Evolutionary conservation across 805 yeast species (phyloP).

Genomic region (Yamadazyma sp.): DNA sequence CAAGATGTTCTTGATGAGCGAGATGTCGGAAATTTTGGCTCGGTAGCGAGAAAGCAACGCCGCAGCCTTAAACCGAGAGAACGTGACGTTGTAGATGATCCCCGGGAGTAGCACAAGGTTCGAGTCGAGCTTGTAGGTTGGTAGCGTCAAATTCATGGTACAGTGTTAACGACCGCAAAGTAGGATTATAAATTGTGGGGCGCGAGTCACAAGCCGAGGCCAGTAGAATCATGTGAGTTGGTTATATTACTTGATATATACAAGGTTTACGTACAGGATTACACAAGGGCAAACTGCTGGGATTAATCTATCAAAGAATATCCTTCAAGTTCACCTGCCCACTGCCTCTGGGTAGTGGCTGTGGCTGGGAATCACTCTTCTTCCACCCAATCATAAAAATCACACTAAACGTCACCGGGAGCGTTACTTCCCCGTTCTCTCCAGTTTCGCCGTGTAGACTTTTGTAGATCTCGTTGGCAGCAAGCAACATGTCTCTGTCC

Average conservation of each 20-base stretch:
- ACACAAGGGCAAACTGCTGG: no score
- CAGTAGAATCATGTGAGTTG: constrained; percentile 5
- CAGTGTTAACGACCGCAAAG: neutral
- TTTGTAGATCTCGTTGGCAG: constrained; percentile 73
- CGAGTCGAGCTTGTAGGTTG: constrained; percentile 42
- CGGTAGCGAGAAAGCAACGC: constrained; percentile 45
- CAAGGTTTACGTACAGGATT: no score
- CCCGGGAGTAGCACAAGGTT: constrained; percentile 59
- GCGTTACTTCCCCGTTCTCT: constrained; percentile 38
- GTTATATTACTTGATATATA: no score
- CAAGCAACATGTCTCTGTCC: constrained; percentile 58
- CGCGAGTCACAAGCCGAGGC: constrained; percentile 11
- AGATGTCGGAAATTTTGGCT: constrained; percentile 24
- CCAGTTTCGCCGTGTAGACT: constrained; percentile 68
- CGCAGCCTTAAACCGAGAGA: constrained; percentile 47
- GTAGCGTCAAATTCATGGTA: constrained; percentile 23
- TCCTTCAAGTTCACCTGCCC: constrained; percentile 71
- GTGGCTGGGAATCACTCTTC: constrained; percentile 64
- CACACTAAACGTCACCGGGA: constrained; percentile 81
- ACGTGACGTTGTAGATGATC: constrained; percentile 57
- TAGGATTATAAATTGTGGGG: neutral
- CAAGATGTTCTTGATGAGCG: constrained; percentile 31
- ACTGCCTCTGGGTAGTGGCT: constrained; percentile 71
- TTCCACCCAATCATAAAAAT: constrained; percentile 91
- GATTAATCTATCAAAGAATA: constrained; percentile 40